Conservation (phyloP, 2,329 filamentous ascomycete species). For the Tolypocladium ovalisporum region DNA sequence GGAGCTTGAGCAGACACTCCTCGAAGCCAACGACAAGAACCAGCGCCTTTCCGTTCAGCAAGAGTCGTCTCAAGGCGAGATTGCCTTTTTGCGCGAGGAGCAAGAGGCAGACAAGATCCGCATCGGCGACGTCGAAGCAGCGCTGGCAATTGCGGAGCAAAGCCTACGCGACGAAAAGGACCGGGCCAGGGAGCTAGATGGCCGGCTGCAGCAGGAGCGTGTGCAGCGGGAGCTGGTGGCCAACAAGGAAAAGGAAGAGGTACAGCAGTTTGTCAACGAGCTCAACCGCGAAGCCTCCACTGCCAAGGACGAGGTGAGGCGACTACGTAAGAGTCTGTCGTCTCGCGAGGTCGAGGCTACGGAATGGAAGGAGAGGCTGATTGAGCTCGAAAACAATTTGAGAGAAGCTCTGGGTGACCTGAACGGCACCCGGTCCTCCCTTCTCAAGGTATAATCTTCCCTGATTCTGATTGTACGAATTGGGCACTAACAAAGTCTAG, state of each 20-base stretch:
- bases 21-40: constrained; percentile 78
- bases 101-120: constrained; percentile 97
- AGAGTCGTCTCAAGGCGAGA: constrained; percentile 85
- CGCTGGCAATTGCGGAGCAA: constrained; percentile 68
- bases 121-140: constrained; percentile 85
- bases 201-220: constrained; percentile 67
- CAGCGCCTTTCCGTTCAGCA: constrained; percentile 82
- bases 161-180: constrained; percentile 78
- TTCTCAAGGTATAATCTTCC: constrained; percentile 55
- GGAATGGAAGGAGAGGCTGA: constrained; percentile 82
- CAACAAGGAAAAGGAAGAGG: constrained; percentile 84
- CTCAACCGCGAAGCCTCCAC: constrained; percentile 74
- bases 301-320: constrained; percentile 77
- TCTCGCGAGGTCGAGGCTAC: constrained; percentile 79
- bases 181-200: constrained; percentile 57
- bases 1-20: constrained; percentile 70
- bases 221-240: constrained; percentile 80
- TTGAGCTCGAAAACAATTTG: constrained; percentile 82
- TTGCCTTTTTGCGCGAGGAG: constrained; percentile 90
- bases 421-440: constrained; percentile 71
- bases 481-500: constrained; percentile 22
- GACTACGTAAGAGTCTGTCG: constrained; percentile 71
- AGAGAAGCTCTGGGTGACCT: constrained; percentile 80
- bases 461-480: background rate
- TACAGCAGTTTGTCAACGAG: constrained; percentile 86